Conservation (phyloP, 805 yeast genomes). For the Scheffersomyces ergatensis region DNA sequence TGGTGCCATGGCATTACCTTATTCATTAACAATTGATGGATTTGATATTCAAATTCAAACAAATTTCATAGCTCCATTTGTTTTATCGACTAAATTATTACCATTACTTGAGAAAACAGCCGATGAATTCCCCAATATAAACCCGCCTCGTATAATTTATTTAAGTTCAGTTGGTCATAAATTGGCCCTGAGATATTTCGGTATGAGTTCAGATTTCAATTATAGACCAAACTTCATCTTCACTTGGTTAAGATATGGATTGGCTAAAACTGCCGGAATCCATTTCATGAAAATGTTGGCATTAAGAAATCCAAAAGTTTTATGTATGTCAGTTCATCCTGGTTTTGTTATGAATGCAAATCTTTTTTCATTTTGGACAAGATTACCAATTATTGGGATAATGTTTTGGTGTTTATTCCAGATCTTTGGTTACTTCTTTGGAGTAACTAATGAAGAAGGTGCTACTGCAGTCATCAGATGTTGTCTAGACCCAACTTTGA, state of each 20-base stretch:
- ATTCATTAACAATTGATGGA: constrained; percentile 57
- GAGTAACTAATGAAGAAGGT: constrained; percentile 72
- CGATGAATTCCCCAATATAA: constrained; percentile 18
- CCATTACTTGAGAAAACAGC: constrained; percentile 47
- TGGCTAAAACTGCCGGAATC: constrained; percentile 75
- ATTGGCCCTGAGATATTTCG: constrained; percentile 47
- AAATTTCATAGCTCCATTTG: constrained; percentile 72
- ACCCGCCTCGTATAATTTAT: constrained; percentile 56
- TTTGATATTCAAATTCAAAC: constrained; percentile 82
- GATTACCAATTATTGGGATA: constrained; percentile 74
- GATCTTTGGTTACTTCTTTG: constrained; percentile 64
- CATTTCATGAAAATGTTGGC: constrained; percentile 69
- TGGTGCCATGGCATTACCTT: constrained; percentile 79
- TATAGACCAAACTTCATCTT: constrained; percentile 64
- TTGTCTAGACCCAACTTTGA: constrained; percentile 52
- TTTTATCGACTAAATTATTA: constrained; percentile 60
- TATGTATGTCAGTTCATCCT: constrained; percentile 72
- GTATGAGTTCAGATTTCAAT: constrained; percentile 48
- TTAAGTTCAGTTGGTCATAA: constrained; percentile 67
- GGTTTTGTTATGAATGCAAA: constrained; percentile 86
- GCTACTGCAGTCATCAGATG: constrained; percentile 62
- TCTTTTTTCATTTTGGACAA: constrained; percentile 71
- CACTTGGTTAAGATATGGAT: constrained; percentile 75
- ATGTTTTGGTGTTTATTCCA: constrained; percentile 72
- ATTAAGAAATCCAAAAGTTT: constrained; percentile 60